phyloP scores from a whole-genome alignment of 768 basidiomycete species.

The Hysterangium stoloniferum region DNA sequence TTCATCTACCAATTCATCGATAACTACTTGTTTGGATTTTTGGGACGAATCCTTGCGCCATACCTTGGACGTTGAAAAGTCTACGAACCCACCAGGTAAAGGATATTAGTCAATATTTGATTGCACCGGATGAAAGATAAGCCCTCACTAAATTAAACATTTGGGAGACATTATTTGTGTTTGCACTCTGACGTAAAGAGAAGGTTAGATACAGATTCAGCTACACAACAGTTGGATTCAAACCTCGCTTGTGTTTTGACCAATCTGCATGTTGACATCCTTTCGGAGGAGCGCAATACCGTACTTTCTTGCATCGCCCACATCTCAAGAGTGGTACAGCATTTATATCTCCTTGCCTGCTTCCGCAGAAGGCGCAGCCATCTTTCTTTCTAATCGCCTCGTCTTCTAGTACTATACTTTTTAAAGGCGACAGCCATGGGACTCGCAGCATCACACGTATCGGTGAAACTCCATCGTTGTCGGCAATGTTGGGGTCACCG shows the following conservation, averaged over 20 bases:
- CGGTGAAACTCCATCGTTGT: slow-evolving; percentile 30
- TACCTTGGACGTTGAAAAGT: no score
- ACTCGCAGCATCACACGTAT: slow-evolving; percentile 13
- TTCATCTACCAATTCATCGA: no score
- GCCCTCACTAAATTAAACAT: no score
- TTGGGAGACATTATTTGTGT: no score
- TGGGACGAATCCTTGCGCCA: no score
- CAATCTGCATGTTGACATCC: slow-evolving; percentile 34
- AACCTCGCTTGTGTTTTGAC: slow-evolving; percentile 30
- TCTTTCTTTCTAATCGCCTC: slow-evolving; percentile 27
- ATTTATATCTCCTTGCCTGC: slow-evolving; percentile 12
- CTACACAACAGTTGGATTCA: no score
- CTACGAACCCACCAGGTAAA: no score
- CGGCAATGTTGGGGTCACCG: slow-evolving; percentile 32
- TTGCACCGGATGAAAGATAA: no score
- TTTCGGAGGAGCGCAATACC: slow-evolving; percentile 28
- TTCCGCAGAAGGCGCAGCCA: slow-evolving; percentile 30
- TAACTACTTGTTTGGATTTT: no score
- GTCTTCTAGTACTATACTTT: slow-evolving; percentile 18
- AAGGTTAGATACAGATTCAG: no score
- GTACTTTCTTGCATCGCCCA: slow-evolving; percentile 28
- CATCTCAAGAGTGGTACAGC: slow-evolving; percentile 24
- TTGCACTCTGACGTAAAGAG: no score
- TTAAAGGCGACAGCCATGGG: slow-evolving; percentile 6
- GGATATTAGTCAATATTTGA: no score